These are phyloP conservation scores for Zangia roseola DNA, from an alignment of 768 basidiomycete genomes.

Conservation along the genomic window DNA sequence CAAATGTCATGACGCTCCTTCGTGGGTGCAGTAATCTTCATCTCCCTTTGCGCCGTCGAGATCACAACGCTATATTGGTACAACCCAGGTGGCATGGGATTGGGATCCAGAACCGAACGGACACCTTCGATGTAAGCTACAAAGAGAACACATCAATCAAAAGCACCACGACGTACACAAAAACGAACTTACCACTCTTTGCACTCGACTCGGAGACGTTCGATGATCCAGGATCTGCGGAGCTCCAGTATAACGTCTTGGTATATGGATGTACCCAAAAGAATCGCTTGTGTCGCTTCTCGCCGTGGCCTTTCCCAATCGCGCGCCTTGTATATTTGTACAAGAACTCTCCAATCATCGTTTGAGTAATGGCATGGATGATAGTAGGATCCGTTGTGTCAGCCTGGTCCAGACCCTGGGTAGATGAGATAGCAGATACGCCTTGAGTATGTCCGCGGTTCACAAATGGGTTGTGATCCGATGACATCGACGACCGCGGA, in stretches of 20 bases:
- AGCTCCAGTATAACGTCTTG: constrained; percentile 96
- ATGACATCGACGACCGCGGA: constrained; percentile 80
- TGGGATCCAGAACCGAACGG: constrained; percentile 87
- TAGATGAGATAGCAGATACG: constrained; percentile 42
- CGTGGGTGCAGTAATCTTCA: constrained; percentile 97
- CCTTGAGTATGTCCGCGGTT: constrained; percentile 36
- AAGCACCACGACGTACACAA: constrained; percentile 7
- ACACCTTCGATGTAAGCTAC: constrained; percentile 93
- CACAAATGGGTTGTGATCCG: constrained; percentile 59
- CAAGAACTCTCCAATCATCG: constrained; percentile 99
- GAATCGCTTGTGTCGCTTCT: constrained; percentile 89
- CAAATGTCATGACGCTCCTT: constrained; percentile 97
- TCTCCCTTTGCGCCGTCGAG: constrained; percentile 90
- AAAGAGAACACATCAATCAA: constrained; percentile 4
- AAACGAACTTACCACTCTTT: constrained; percentile 81
- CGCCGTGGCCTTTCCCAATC: constrained; percentile 88
- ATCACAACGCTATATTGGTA: constrained; percentile 92
- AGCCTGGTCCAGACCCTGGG: constrained; percentile 31
- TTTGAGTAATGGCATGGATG: constrained; percentile 98
- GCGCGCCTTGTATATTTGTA: constrained; percentile 93
- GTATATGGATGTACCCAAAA: constrained; percentile 99
- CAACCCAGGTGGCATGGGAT: constrained; percentile 93
- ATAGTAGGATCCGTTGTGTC: constrained; percentile 78
- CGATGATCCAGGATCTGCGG: constrained; percentile 87
- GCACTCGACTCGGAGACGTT: constrained; percentile 90